Evolutionary conservation across 768 basidiomycete genomes (phyloP).

Genomic region (Termitomyces sp.): DNA sequence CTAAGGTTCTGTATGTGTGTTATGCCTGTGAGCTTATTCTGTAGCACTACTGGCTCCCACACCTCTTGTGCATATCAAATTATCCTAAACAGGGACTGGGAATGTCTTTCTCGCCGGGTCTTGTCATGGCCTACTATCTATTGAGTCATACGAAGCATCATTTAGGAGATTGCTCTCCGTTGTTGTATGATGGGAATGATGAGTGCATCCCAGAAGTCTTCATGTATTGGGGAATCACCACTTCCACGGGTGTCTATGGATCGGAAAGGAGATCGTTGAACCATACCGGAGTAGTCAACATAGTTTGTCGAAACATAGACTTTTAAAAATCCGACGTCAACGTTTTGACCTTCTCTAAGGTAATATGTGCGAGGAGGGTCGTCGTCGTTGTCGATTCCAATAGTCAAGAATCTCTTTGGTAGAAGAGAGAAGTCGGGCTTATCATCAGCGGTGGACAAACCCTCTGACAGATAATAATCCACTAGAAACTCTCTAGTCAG

Average conservation of each 20-base stretch:
- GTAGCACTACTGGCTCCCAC: too few relatives aligned
- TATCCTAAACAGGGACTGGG: too few relatives aligned
- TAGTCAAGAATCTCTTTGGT: slow-evolving; percentile 14
- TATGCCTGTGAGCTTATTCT: too few relatives aligned
- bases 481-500: not conserved
- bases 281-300: slow-evolving; percentile 28
- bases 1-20: too few relatives aligned
- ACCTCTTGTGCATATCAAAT: too few relatives aligned
- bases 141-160: not conserved
- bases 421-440: not conserved
- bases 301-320: slow-evolving; percentile 34
- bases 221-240: not conserved
- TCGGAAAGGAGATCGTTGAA: slow-evolving; percentile 29
- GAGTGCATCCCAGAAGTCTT: not conserved
- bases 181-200: not conserved
- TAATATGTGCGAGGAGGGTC: slow-evolving; percentile 26
- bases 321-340: slow-evolving; percentile 40
- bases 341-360: slow-evolving; percentile 22
- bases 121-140: not conserved
- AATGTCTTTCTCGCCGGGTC: too few relatives aligned
- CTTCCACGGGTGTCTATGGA: not conserved
- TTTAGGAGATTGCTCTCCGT: not conserved
- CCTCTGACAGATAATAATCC: not conserved
- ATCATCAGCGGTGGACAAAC: not conserved
- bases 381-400: slow-evolving; percentile 37